Evolutionary conservation across 2,329 filamentous ascomycete species (phyloP).

Genomic region (Dothideomycetes sp.): DNA sequence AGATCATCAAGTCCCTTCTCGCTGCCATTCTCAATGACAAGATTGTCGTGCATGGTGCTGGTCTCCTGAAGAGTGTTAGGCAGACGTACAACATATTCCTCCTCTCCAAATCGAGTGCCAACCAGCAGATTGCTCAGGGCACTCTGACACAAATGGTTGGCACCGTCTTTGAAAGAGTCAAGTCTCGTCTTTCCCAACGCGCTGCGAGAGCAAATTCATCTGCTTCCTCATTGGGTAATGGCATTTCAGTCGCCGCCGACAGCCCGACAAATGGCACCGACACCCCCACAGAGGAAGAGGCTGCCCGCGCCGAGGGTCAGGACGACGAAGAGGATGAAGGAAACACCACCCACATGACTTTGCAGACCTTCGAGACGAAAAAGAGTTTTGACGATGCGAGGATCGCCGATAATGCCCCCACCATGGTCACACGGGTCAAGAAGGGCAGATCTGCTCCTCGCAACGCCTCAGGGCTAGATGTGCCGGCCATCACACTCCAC

Average conservation of each 20-base stretch:
- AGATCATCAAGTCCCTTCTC: slow-evolving; percentile 94
- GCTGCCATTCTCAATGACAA: slow-evolving; percentile 97
- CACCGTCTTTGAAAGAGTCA: slow-evolving; percentile 93
- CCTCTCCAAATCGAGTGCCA: slow-evolving; percentile 82
- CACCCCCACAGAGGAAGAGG: slow-evolving; percentile 17
- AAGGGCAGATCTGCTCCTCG: slow-evolving; percentile 31
- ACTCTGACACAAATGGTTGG: slow-evolving; percentile 98
- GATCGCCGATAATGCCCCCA: slow-evolving; percentile 56
- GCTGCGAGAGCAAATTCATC: slow-evolving; percentile 56
- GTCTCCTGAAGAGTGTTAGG: slow-evolving; percentile 87
- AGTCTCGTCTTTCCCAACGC: slow-evolving; percentile 74
- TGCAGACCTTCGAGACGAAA: slow-evolving; percentile 58
- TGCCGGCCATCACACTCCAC: slow-evolving; percentile 25
- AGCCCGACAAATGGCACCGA: slow-evolving; percentile 15
- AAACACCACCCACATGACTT: slow-evolving; percentile 48
- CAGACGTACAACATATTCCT: slow-evolving; percentile 99
- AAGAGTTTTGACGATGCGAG: slow-evolving; percentile 55
- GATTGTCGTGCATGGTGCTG: slow-evolving; percentile 94
- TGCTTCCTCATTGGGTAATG: slow-evolving; percentile 30
- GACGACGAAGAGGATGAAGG: slow-evolving; percentile 30
- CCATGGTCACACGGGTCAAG: slow-evolving; percentile 52
- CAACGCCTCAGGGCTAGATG: slow-evolving; percentile 31
- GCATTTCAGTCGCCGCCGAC: slow-evolving; percentile 13
- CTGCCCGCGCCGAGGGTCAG: slow-evolving; percentile 25
- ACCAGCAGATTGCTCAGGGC: slow-evolving; percentile 94